Base-by-base conservation (phyloP, 768 basidiomycete genomes). In the Megacollybia marginata region DNA sequence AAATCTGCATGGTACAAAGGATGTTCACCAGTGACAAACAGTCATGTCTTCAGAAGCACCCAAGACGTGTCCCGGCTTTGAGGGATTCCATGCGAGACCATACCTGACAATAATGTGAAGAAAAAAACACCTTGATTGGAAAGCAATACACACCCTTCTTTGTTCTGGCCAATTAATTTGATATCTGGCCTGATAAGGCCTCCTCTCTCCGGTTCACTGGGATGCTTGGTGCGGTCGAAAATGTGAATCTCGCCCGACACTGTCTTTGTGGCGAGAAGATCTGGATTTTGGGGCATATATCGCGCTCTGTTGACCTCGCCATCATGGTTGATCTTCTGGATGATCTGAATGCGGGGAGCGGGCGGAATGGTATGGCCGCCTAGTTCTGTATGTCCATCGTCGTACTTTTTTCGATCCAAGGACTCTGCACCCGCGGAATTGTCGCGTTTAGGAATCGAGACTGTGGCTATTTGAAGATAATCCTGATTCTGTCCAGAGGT, bases 221-320 rank as follows among this genome's bases (percentile, higher is more conserved):
- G 80, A 65, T 98, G 95, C 67, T 96, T 97, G 33, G 96, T 98
- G 51, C 96, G 73, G 68, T 99, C 96, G 67, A 98, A 99, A n/a
- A 99, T 70, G 51, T 87, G 71, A 2, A 98, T 91, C 54, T 96
- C 91, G 12, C 95, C 96, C 6, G 80, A 82, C 8, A 92, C 79
- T 18, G 93, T 76, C 66, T 98, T 98, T 10, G 95, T 98, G 12
- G 96, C 96, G 56, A 99, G 88, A 56, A 99, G 67, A 68, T 98
- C 91, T 2, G 93, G 90, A 61, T 98, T 99, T 67, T 98, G 95
- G 6, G 96, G 96, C 94, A 98, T 98, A 66, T 98, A 99, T 47
- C 96, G 83, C 52, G 96, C 96, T 42, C 93, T 75, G 68, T 99
- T 99, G 61, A 98, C 91, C 64, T 99, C 96, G 38, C 92, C 91